Conservation (phyloP, 495 filamentous ascomycete genomes). For the Trichoderma virens region DNA sequence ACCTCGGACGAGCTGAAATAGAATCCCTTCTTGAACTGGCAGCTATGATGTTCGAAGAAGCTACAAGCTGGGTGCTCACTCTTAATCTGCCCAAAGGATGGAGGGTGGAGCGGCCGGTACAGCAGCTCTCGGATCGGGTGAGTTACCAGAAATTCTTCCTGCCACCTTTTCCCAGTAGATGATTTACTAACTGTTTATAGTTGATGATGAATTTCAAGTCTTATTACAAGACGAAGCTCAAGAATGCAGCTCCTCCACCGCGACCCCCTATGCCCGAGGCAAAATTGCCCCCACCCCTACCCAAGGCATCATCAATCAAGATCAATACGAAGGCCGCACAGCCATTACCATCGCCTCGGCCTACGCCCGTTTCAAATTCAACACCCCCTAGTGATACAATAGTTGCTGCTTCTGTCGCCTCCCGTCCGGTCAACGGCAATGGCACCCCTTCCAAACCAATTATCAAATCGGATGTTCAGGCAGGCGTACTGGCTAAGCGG, state of each 20-base stretch:
- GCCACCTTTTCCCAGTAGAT: not conserved
- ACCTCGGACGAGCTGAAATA: conserved; percentile 65
- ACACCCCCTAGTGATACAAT: not conserved
- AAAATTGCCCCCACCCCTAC: conserved; percentile 18
- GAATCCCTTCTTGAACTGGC: conserved; percentile 72
- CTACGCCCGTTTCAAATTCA: not conserved
- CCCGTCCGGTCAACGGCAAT: not conserved
- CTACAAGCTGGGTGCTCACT: conserved; percentile 51
- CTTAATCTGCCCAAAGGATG: conserved; percentile 68
- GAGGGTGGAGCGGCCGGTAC: conserved; percentile 45
- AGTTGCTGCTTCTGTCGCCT: not conserved
- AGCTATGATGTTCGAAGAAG: conserved; percentile 59
- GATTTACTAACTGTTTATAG: conserved; percentile 13
- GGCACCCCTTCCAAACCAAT: not conserved
- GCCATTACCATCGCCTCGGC: conserved; percentile 2
- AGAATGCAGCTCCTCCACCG: conserved; percentile 13
- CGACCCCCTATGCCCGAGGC: conserved; percentile 14
- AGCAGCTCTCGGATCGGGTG: conserved; percentile 33
- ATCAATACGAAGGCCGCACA: conserved; percentile 16
- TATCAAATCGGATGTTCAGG: not conserved
- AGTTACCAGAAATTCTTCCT: conserved; percentile 25
- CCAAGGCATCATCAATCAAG: conserved; percentile 16
- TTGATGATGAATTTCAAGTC: conserved; percentile 26
- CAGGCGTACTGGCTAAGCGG: not conserved
- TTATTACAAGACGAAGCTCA: conserved; percentile 15